Percentiles rank a stretch among this genome's conserved stretches.
phyloP scores from a whole-genome alignment of 257 asterid genomes.

The Nicotiana attenuata region DNA sequence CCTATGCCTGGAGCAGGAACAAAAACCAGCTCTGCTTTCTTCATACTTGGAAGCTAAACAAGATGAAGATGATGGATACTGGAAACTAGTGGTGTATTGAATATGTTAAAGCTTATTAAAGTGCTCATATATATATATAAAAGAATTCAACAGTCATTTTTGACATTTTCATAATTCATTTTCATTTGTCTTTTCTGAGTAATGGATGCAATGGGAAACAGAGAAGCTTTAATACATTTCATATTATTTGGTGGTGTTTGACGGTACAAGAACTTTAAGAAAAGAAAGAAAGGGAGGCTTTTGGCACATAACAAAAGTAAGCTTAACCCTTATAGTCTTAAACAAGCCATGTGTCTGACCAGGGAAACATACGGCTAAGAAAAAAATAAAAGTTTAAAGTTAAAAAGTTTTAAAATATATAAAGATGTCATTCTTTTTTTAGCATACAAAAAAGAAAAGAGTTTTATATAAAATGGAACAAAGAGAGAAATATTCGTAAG shows the following conservation, averaged over 20 bases:
- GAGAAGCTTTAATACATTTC: too few species aligned
- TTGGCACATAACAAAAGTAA: too few species aligned
- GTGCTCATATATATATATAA: not conserved
- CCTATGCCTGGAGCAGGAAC: constrained; percentile 42
- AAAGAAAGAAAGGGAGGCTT: too few species aligned
- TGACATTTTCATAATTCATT: not conserved
- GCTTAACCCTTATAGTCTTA: too few species aligned
- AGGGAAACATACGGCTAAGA: too few species aligned
- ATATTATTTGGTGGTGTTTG: not conserved
- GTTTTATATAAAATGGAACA: too few species aligned
- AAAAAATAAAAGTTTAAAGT: too few species aligned
- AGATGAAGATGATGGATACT: not conserved
- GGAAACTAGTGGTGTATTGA: not conserved
- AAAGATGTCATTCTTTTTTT: too few species aligned
- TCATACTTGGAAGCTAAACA: not conserved
- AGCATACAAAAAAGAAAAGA: not conserved
- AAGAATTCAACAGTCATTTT: not conserved
- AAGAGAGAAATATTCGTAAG: not conserved
- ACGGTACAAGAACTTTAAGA: not conserved
- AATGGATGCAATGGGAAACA: not conserved
- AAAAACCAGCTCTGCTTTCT: constrained; percentile 16
- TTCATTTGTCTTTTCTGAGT: not conserved
- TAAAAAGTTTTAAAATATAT: too few species aligned
- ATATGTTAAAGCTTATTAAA: not conserved
- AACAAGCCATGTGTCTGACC: too few species aligned